Evolutionary conservation across 257 asterid species (phyloP), one percentile per base, ranked within the genome.

Genomic region (Nicotiana obtusifolia): DNA sequence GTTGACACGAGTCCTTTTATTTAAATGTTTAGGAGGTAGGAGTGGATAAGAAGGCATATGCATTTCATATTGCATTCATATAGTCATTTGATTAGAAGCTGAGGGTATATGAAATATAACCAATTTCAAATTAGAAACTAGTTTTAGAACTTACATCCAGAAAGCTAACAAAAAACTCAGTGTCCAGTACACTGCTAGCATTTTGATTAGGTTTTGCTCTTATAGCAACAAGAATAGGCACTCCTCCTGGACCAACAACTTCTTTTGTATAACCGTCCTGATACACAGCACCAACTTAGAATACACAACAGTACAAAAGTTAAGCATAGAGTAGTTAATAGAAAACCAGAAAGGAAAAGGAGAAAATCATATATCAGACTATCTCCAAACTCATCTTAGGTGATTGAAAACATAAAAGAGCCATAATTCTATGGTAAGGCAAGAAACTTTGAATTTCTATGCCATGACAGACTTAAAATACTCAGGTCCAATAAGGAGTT

Each of bases 261-360:
- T 89, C 94, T 76, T 76, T 73, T 10, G 99, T 92, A 81, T 86
- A 91, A 37, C 98, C 98, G 85, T 95, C 98, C 99, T 95, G 85
- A 83, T 82, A 54, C 13, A 47, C 15, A 73, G 15, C 41, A 49
- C 20, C 41, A 49, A 47, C 17, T 61, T 54, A 73, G 66, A 64
- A 10, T 4, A 44, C n/a, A 52, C n/a, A 60, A 33, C 60, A 26
- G 37, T 24, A 31, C 64, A 35, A 17, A 19, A 14, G 33, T 22
- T 37, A 57, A 31, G 28, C 20, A 57, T 49, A 17, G 17, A 22
- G 13, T 5, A 37, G 22, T 14, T 8, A 57, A 17, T n/a, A 6
- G 24, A 73, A 47, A 49, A 4, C 4, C 44, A 49, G 37, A 24
- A 71, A 75, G 22, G 33, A 47, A 22, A 47, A 0, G 16, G 24